These are phyloP conservation scores for Ophiostoma himal-ulmi DNA, from an alignment of 2,329 filamentous ascomycete species.

Conservation along the genomic window DNA sequence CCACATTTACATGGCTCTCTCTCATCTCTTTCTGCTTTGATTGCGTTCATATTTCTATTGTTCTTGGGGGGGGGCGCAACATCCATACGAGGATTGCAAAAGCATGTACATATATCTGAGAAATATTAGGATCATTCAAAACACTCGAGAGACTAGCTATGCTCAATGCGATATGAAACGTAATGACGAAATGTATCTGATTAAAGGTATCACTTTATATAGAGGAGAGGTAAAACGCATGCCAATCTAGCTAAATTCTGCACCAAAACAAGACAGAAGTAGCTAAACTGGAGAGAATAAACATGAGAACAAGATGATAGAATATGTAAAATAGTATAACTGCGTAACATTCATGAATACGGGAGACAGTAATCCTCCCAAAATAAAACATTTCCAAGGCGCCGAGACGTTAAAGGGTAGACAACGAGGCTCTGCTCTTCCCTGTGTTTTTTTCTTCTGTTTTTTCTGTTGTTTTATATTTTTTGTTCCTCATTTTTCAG, in stretches of 20 bases:
- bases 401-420: background rate
- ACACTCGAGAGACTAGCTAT: background rate
- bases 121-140: background rate
- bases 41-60: background rate
- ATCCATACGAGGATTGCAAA: background rate
- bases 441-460: background rate
- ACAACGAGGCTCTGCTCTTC: background rate
- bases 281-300: background rate
- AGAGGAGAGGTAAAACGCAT: conserved; percentile 11
- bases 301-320: background rate
- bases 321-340: background rate
- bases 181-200: background rate
- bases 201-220: conserved; percentile 1
- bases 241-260: conserved; percentile 1
- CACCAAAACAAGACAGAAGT: background rate
- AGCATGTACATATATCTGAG: conserved; percentile 10
- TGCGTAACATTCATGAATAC: conserved; percentile 14
- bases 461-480: background rate
- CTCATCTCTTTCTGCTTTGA: conserved; percentile 10
- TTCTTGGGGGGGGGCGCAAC: conserved; percentile 3
- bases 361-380: background rate
- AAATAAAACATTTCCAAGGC: conserved; percentile 3
- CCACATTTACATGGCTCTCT: background rate
- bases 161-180: background rate
- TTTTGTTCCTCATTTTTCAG: background rate